Evolutionary conservation across 202 grass and related monocot species (phyloP), one percentile per base, ranked within the genome.

Genomic region (Panicum virgatum): DNA sequence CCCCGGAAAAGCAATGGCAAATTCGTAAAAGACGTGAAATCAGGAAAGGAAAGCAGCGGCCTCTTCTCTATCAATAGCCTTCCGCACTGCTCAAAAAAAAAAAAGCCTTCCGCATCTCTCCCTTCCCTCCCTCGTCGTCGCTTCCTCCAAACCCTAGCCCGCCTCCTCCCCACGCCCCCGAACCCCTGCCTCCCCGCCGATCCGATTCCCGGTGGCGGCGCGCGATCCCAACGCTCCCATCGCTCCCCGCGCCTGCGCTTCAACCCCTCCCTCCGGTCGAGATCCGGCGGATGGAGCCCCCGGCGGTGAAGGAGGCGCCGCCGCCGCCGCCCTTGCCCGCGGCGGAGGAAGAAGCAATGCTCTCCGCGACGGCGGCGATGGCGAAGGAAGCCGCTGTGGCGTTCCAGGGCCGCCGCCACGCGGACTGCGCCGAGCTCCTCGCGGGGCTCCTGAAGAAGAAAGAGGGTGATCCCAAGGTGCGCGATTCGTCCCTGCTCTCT

Each of bases 391-490:
- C 92, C 6, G 61, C 95, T 22, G 54, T 89, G 43, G 60, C 92
- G 2, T 97, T 94, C 81, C 95, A 97, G 78, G 86, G 79, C 78
- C 88, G 76, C 58, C 88, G 90, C 0, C 89, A 89, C 85, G 47
- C 86, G 9, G 90, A 97, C 52, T 97, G 95, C 82, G 73, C 86
- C 54, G 88, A 88, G 12, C 76, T 94, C 78, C 81, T 97, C 61
- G 86, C 86, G 37, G 82, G 89, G 88, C 86, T 94, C 8, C 73
- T 94, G 73, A 61, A 83, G 13, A 92, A 88, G 86, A 97, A 97
- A 78, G 87, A 89, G 78, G 86, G 84, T 62, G 92, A 97, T 80
- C 81, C 90, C 15, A 97, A 94, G 95, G 94, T 97, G 46, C 26
- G 43, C 77, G 81, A 57, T 65, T 83, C 46, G 56, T 66, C 23